Evolutionary conservation across 177 flowering plant genomes (phyloP), one percentile per base, ranked within the genome.

Genomic region (Tripterygium wilfordii): DNA sequence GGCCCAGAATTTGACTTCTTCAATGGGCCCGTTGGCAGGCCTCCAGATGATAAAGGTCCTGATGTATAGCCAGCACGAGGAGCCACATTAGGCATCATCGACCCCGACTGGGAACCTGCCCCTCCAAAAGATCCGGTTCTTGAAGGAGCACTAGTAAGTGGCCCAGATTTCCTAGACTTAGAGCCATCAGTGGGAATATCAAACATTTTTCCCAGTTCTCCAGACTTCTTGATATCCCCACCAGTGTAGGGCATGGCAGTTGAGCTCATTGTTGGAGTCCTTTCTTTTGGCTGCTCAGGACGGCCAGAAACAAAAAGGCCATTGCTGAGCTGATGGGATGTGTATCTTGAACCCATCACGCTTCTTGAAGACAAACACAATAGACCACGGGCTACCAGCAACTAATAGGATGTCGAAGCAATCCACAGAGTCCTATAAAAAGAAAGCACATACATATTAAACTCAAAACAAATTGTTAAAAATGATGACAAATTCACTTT

Each of bases 141-240:
- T 28, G 77, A 59, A 53, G 97, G 88, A 24, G 90, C 84, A 64
- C 56, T 67, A 57, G 36, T 56, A 42, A 89, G 60, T 9, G 94
- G 97, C 29, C 97, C 97, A 53, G 92, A 86, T 53, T 89, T 89
- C 57, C 95, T 74, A n/a, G 91, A 77, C 60, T 76, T 82, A 8
- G 94, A 74, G 33, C 86, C 85, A 60, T 86, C 95, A 3, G 53
- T 65, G 44, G 80, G 84, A 33, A 86, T 72, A 65, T 86, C 97
- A 71, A 90, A 84, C 97, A 90, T 90, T 69, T 90, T 90, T 23
- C 96, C 97, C 35, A 89, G 67, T 54, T 89, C 97, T 31, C 97
- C 97, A 16, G 97, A 89, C 44, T 77, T 89, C 58, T 87, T 89
- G 5, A 89, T 89, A 63, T 89, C 97, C 43, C 97, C 97, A 42